Percentiles rank a stretch among this genome's conserved stretches.
Evolutionary conservation across 2,329 filamentous ascomycete genomes (phyloP).

Genomic region (Didymellaceae sp.): DNA sequence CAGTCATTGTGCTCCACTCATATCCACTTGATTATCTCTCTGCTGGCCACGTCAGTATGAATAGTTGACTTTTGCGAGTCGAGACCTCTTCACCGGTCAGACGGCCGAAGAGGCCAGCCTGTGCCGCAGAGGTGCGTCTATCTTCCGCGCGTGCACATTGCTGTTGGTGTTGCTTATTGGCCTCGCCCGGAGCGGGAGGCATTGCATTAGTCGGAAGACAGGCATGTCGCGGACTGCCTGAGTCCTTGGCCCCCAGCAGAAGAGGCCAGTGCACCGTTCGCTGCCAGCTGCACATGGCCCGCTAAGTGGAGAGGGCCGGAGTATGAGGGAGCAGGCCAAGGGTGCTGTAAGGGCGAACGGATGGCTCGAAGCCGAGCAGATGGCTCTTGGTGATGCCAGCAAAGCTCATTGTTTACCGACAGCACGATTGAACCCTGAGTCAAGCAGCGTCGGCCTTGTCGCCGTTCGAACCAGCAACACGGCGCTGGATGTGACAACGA

Average conservation of each 20-base stretch:
- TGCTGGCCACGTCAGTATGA: slow-evolving; percentile 15
- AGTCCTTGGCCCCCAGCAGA: slow-evolving; percentile 7
- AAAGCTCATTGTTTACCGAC: neutral
- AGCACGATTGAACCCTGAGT: neutral
- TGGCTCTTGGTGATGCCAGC: neutral
- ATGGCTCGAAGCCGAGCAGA: neutral
- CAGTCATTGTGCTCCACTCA: neutral
- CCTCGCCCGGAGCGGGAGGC: slow-evolving; percentile 4
- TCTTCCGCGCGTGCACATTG: slow-evolving; percentile 14
- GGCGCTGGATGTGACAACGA: slow-evolving; percentile 18
- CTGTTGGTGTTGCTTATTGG: slow-evolving; percentile 13
- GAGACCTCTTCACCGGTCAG: slow-evolving; percentile 14
- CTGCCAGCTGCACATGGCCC: slow-evolving; percentile 5
- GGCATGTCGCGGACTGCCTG: slow-evolving; percentile 13
- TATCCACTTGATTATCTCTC: slow-evolving; percentile 3
- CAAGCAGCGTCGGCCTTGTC: slow-evolving; percentile 8
- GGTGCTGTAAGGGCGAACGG: neutral
- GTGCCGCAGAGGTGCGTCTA: slow-evolving; percentile 16
- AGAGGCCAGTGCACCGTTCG: slow-evolving; percentile 17
- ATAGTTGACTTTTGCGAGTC: neutral
- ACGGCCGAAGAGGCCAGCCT: slow-evolving; percentile 7
- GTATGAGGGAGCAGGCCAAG: slow-evolving; percentile 1
- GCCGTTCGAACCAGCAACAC: slow-evolving; percentile 18
- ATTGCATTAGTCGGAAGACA: slow-evolving; percentile 12
- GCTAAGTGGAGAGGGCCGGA: neutral